phyloP scores from a whole-genome alignment of 1,284 basidiomycete species.

The Cutaneotrichosporon sp. region DNA sequence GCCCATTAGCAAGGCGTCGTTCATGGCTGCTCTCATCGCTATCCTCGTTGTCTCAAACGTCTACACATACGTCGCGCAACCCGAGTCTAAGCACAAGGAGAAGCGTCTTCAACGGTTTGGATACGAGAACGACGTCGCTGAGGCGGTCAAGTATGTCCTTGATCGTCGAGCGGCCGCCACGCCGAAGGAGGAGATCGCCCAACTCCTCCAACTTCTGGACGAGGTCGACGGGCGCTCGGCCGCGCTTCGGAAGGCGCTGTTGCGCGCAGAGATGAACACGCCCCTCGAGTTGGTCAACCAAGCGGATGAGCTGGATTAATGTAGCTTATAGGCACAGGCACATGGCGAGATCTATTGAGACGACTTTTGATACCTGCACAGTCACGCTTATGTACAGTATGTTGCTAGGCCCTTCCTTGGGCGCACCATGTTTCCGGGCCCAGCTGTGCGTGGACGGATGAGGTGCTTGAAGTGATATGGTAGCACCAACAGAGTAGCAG shows the following conservation, averaged over 20 bases:
- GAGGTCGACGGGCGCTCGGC: slow-evolving; percentile 33
- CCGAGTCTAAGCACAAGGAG: slow-evolving; percentile 24
- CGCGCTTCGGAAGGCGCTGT: slow-evolving; percentile 12
- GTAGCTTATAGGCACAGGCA: neutral
- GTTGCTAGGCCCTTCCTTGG: no score
- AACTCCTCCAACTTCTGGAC: slow-evolving; percentile 39
- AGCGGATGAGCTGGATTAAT: slow-evolving; percentile 3
- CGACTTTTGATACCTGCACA: neutral
- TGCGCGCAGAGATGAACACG: neutral
- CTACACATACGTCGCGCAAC: slow-evolving; percentile 45
- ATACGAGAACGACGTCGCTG: slow-evolving; percentile 34
- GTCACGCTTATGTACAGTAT: no score
- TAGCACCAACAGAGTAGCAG: no score
- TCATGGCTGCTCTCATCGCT: slow-evolving; percentile 71
- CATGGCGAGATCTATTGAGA: neutral
- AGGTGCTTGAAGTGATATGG: no score
- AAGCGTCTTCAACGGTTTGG: slow-evolving; percentile 24
- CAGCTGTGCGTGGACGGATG: no score
- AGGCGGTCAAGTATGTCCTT: slow-evolving; percentile 37
- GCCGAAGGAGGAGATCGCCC: slow-evolving; percentile 31
- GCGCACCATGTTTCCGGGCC: no score
- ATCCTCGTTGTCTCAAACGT: slow-evolving; percentile 71
- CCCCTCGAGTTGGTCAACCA: neutral
- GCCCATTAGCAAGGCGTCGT: slow-evolving; percentile 50
- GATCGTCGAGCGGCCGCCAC: slow-evolving; percentile 17